Evolutionary conservation across 371 early-diverging fungal genomes (phyloP), one percentile per base, ranked within the genome.

Genomic region (Mucor plumbeus): DNA sequence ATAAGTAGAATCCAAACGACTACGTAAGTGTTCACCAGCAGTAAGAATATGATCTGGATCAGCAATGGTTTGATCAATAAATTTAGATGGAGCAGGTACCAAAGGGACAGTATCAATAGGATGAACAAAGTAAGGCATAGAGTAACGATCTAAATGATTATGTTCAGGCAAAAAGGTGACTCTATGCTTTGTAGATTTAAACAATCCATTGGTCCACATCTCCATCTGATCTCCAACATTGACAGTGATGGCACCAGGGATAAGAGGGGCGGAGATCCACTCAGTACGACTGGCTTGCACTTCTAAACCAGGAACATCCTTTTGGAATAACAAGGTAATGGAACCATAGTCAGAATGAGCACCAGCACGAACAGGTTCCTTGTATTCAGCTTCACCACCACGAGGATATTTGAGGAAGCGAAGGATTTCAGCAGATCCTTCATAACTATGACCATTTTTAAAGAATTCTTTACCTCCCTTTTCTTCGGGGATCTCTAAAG

Each of bases 281-380:
- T 81, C 71, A 7, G 72, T 67, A 17, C 85, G 77, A 36, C 78
- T 76, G 1, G 84, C 79, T 61, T 85, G 85, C 1, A 82, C 82
- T 64, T 93, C 90, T 7, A 93, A 79, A 13, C 94, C 94, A 11
- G 85, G 84, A 35, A 87, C 82, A 54, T 90, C 87, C 68, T 86
- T 85, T 76, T 91, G 91, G 71, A 91, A 90, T 59, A 92, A 69
- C 13, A 93, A 67, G 2, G 94, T 92, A 54, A 91, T 71, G 1
- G 87, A 84, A 11, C 94, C 94, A 68, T 91, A 92, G 71, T 92
- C 92, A 3, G 88, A 84, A 53, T 89, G 88, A 59, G 81, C 82
- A 58, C 70, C 90, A 8, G 90, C 91, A 41, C 88, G 64, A 21
- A 87, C 85, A n/a, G 78, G 66, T 19, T 82, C 78, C 43, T 79